These are phyloP conservation scores for Monotropa hypopitys DNA, from an alignment of 179 eudicot species.

Conservation along the genomic window DNA sequence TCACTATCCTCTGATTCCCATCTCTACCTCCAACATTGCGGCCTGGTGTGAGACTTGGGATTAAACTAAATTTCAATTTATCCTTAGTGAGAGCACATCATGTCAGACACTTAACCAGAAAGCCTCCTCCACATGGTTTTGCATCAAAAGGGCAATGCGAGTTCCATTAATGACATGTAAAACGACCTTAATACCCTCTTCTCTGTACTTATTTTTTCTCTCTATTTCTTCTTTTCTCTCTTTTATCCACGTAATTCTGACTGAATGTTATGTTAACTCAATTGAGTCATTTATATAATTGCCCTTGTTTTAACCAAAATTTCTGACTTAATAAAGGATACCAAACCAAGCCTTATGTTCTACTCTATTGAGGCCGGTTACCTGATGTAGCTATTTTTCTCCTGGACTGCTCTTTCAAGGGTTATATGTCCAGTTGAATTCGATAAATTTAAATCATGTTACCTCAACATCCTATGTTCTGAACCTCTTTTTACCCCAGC, in stretches of 20 bases:
- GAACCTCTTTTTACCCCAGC: background rate
- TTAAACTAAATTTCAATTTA: too few relatives aligned
- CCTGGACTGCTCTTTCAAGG: background rate
- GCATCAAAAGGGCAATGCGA: too few relatives aligned
- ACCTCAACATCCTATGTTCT: background rate
- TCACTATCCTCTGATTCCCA: too few relatives aligned
- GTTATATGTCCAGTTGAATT: too few relatives aligned
- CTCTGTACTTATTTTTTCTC: background rate
- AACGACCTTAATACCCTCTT: background rate
- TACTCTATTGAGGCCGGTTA: background rate
- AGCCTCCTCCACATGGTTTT: too few relatives aligned
- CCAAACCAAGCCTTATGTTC: background rate
- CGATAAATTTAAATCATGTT: background rate
- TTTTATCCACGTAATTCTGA: background rate
- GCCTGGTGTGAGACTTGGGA: too few relatives aligned
- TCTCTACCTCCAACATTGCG: too few relatives aligned
- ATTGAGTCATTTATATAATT: background rate
- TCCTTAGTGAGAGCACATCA: too few relatives aligned
- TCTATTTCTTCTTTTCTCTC: background rate
- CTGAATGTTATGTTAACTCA: background rate
- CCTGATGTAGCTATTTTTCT: background rate
- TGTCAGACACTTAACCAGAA: too few relatives aligned
- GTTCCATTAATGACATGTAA: too few relatives aligned
- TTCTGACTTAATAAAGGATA: background rate
- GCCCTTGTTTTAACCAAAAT: background rate